Evolutionary conservation across 108 stramenopile species (phyloP).

Genomic region (Pseudonitzschia delicatissima): DNA sequence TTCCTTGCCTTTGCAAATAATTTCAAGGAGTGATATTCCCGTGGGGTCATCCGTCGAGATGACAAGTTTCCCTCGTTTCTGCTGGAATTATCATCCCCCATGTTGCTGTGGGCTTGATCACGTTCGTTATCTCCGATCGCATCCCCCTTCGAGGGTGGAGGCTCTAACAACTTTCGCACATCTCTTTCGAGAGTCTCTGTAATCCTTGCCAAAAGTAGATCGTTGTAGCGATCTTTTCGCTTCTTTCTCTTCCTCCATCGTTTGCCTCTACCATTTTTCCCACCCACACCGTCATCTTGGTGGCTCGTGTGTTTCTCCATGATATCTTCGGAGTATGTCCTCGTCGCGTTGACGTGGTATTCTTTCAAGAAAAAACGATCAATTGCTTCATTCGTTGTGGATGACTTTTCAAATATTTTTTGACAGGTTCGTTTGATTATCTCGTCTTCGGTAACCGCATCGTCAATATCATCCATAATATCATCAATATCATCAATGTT

Average conservation of each 20-base stretch:
- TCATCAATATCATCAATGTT: neutral
- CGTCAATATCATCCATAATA: neutral
- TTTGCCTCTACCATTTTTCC: neutral
- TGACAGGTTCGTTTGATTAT: slow-evolving; percentile 71
- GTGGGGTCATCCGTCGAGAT: slow-evolving; percentile 17
- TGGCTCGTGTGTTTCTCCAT: neutral
- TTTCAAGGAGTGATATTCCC: slow-evolving; percentile 14
- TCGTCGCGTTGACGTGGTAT: neutral
- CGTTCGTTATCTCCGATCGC: no score
- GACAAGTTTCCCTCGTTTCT: neutral
- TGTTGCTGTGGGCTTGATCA: no score
- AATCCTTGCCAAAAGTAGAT: slow-evolving; percentile 2
- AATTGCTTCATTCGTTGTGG: slow-evolving; percentile 73
- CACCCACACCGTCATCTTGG: neutral
- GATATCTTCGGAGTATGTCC: neutral
- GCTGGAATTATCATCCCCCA: neutral
- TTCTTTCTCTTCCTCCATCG: slow-evolving; percentile 4
- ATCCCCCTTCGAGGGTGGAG: slow-evolving; percentile 3
- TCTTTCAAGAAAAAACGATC: slow-evolving; percentile 55
- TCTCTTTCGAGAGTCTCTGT: slow-evolving; percentile 11
- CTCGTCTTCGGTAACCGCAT: slow-evolving; percentile 64
- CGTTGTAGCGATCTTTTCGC: slow-evolving; percentile 11
- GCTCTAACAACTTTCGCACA: slow-evolving; percentile 18
- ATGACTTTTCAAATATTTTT: slow-evolving; percentile 85
- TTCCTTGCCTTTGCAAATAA: slow-evolving; percentile 10